Percentiles rank a stretch among this genome's conserved stretches.
phyloP scores from a whole-genome alignment of 306 rosid genomes.

The Prunus davidiana region DNA sequence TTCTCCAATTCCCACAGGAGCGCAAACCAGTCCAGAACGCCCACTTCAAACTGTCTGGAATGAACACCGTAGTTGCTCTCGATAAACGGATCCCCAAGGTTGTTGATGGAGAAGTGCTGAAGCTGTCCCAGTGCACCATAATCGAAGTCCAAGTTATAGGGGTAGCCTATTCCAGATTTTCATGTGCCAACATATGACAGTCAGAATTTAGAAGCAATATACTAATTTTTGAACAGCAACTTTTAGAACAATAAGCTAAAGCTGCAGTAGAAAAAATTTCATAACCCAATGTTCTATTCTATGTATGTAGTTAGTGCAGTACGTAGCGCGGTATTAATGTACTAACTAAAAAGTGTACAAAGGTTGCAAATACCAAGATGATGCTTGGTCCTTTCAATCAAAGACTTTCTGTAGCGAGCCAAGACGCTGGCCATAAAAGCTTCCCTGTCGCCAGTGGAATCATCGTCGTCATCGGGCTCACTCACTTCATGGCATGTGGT shows the following conservation, averaged over 20 bases:
- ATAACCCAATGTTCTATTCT: too few relatives aligned
- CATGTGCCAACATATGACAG: too few relatives aligned
- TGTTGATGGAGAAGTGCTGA: conserved; percentile 94
- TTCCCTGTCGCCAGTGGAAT: conserved; percentile 70
- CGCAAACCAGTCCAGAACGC: conserved; percentile 99
- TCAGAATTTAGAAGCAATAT: too few relatives aligned
- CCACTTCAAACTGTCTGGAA: conserved; percentile 90
- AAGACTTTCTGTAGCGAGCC: conserved; percentile 59
- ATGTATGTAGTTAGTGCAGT: too few relatives aligned
- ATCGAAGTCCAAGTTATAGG: conserved; percentile 90
- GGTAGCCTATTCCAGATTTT: conserved; percentile 46
- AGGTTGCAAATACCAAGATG: conserved; percentile 56
- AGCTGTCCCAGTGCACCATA: conserved; percentile 82
- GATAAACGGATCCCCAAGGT: conserved; percentile 96
- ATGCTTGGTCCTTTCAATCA: conserved; percentile 60
- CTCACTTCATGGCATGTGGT: conserved; percentile 56
- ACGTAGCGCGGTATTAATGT: too few relatives aligned
- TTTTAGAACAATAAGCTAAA: too few relatives aligned
- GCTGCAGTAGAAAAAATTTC: too few relatives aligned
- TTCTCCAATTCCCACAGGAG: conserved; percentile 90
- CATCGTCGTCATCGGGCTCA: conserved; percentile 76
- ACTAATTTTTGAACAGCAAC: too few relatives aligned
- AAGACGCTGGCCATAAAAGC: conserved; percentile 81
- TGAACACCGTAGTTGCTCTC: conserved; percentile 97
- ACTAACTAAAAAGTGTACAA: too few relatives aligned